These are phyloP conservation scores for Phoma sp. DNA, from an alignment of 2,329 filamentous ascomycete species.

Conservation along the genomic window DNA sequence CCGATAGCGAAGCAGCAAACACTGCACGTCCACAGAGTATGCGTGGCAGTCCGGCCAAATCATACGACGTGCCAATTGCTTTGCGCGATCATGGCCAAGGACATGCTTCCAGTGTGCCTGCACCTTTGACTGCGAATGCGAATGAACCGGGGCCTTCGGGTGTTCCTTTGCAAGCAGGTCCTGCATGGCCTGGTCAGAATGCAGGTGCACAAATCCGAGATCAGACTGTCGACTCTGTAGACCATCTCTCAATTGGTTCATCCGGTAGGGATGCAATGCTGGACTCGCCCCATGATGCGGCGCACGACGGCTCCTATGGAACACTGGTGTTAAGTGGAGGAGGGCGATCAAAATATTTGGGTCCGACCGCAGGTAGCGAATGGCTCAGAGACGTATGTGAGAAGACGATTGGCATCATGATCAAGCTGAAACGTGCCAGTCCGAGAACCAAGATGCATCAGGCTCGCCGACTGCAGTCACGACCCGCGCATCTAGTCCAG, in stretches of 20 bases:
- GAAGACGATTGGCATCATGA: neutral
- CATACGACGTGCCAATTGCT: too few species aligned
- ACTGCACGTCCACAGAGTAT: too few species aligned
- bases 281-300: neutral
- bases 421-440: constrained; percentile 1
- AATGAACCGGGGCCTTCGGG: too few species aligned
- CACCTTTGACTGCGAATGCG: too few species aligned
- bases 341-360: constrained; percentile 1
- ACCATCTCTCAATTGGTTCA: neutral
- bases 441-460: neutral
- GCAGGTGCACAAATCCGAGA: too few species aligned
- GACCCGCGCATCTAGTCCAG: neutral
- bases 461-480: neutral
- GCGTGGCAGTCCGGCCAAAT: too few species aligned
- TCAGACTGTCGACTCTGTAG: neutral
- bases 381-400: constrained; percentile 9
- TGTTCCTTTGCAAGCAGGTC: too few species aligned
- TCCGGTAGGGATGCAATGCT: neutral
- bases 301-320: constrained; percentile 4
- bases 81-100: too few species aligned
- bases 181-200: too few species aligned
- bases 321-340: constrained; percentile 5
- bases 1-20: too few species aligned
- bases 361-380: constrained; percentile 8
- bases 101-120: too few species aligned